Percentiles rank a stretch among this genome's conserved stretches.
These are phyloP conservation scores for Anisodus tanguticus DNA, from an alignment of 257 asterid genomes.

Conservation along the genomic window DNA sequence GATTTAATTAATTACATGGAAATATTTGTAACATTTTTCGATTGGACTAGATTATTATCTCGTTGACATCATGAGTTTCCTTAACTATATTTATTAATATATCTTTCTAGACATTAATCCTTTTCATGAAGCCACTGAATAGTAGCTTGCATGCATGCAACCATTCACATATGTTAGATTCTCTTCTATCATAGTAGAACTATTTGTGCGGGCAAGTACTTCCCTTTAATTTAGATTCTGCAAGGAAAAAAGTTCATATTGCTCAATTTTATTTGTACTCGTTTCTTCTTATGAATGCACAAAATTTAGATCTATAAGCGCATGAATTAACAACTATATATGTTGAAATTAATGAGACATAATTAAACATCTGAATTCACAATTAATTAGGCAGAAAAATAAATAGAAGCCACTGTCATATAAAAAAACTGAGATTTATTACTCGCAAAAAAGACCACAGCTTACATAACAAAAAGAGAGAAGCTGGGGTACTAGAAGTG, in stretches of 20 bases:
- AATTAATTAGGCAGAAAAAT: not conserved
- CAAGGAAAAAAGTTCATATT: not conserved
- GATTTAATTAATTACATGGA: not conserved
- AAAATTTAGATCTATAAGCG: not conserved
- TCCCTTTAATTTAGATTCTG: not conserved
- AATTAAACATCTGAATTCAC: not conserved
- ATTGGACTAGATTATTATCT: not conserved
- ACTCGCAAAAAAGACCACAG: not conserved
- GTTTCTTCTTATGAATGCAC: not conserved
- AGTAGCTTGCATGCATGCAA: constrained; percentile 23
- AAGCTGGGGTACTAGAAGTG: not conserved
- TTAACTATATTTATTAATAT: not conserved
- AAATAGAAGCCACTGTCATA: not conserved
- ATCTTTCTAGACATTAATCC: not conserved
- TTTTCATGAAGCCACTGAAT: not conserved
- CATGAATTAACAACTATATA: not conserved
- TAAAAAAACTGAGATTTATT: constrained; percentile 8
- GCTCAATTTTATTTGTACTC: not conserved
- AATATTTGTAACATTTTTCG: not conserved
- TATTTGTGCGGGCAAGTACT: not conserved
- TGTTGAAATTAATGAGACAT: not conserved
- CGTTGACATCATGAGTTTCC: not conserved
- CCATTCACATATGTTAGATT: not conserved
- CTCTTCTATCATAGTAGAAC: not conserved
- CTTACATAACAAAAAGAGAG: not conserved